Conservation (phyloP, 2,329 filamentous ascomycete species). For the Curvularia hawaiiensis region DNA sequence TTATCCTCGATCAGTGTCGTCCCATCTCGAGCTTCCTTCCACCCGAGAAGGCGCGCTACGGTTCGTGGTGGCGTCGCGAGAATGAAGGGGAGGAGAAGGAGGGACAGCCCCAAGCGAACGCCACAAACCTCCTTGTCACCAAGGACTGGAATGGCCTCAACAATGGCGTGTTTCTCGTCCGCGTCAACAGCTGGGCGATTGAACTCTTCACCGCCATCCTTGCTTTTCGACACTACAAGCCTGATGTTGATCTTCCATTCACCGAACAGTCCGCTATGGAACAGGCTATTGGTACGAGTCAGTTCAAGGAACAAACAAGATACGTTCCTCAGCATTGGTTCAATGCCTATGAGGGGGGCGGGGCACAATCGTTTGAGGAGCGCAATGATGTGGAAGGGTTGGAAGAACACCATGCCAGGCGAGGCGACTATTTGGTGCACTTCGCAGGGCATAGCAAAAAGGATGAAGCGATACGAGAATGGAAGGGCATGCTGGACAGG, state of each 20-base stretch:
- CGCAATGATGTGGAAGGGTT: conserved; percentile 45
- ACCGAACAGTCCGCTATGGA: conserved; percentile 52
- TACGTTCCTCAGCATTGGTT: conserved; percentile 52
- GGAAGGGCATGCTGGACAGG: conserved; percentile 26
- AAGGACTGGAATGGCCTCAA: conserved; percentile 52
- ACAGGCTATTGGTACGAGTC: conserved; percentile 40
- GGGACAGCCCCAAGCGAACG: conserved; percentile 1
- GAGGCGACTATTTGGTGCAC: conserved; percentile 52
- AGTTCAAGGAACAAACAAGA: conserved; percentile 41
- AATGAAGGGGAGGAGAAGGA: neutral
- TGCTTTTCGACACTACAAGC: conserved; percentile 48
- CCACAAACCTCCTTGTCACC: conserved; percentile 45
- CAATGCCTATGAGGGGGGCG: conserved; percentile 49
- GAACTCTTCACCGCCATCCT: conserved; percentile 48
- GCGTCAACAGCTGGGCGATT: conserved; percentile 49
- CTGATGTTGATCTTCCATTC: conserved; percentile 43
- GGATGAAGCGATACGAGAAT: conserved; percentile 44
- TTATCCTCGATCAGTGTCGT: conserved; percentile 52
- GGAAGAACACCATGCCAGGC: conserved; percentile 43
- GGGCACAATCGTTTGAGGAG: conserved; percentile 11
- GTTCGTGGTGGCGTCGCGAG: conserved; percentile 21
- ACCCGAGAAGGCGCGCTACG: conserved; percentile 19
- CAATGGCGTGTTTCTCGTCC: conserved; percentile 51
- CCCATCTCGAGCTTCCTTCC: conserved; percentile 50
- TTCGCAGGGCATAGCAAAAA: conserved; percentile 48